These are phyloP conservation scores for Collybiopsis luxurians DNA, from an alignment of 768 basidiomycete species.

Conservation along the genomic window DNA sequence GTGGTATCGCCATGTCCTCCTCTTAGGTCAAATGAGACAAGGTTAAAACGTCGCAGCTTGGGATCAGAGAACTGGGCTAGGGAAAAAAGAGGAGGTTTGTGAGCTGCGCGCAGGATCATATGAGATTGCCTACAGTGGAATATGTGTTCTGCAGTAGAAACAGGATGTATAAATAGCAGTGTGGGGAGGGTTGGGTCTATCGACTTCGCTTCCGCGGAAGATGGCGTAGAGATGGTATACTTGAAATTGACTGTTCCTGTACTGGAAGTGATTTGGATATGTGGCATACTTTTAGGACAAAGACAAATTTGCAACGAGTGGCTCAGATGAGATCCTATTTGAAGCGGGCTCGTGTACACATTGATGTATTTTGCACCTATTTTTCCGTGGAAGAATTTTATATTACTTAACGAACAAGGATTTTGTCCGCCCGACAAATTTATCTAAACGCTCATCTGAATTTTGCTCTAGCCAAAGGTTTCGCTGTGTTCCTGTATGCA, in stretches of 20 bases:
- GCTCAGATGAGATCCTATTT: too few relatives aligned
- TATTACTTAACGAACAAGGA: too few relatives aligned
- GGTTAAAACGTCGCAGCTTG: constrained; percentile 1
- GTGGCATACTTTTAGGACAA: too few relatives aligned
- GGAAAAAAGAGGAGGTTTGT: neutral
- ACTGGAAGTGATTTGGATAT: neutral
- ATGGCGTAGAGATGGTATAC: constrained; percentile 40
- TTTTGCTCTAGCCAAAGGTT: too few relatives aligned
- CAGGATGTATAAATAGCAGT: constrained; percentile 36
- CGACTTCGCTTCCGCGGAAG: constrained; percentile 20
- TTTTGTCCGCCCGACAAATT: too few relatives aligned
- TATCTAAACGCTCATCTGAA: too few relatives aligned
- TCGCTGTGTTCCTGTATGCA: too few relatives aligned
- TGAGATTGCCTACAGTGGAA: constrained; percentile 35
- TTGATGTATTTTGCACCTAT: too few relatives aligned
- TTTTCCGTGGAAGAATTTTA: too few relatives aligned
- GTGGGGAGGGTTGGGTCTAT: constrained; percentile 34
- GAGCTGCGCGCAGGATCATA: too few relatives aligned
- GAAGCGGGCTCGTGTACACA: too few relatives aligned
- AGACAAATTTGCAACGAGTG: too few relatives aligned
- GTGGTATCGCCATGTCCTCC: constrained; percentile 1
- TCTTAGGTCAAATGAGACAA: constrained; percentile 4
- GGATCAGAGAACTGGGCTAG: constrained; percentile 1
- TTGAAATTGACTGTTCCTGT: constrained; percentile 13
- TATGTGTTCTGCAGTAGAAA: constrained; percentile 28